Base-by-base conservation (phyloP, 805 yeast species). In the Schwanniomyces occidentalis region DNA sequence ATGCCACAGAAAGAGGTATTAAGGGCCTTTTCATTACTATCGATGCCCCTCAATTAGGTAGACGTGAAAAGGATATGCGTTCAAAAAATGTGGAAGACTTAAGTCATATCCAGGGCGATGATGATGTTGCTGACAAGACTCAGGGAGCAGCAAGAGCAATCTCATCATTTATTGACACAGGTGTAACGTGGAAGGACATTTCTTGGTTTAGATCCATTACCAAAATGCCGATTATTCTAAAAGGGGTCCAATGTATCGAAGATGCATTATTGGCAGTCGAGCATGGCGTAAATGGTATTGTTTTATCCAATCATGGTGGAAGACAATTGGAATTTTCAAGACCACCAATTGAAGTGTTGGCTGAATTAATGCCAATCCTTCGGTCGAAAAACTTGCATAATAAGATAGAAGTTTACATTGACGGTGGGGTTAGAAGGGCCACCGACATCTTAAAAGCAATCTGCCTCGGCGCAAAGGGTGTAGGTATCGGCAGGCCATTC, bases 31-130 rank as follows among this genome's bases (percentile, higher is more conserved):
- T 88, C 53, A 78, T 89, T 45, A 89, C 97, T 0, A 95, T 87
- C 6, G 96, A 89, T 67, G 95, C 96, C 0, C 96, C 96, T 5
- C 83, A 85, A 42, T 69, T 89, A 27, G 97, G 97, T 9, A 78
- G 93, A 44, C 78, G 97, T 48, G 97, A 90, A 59, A 89, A 87
- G 59, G 96, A 88, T 52, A 76, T 78, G 78, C 75, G 87, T 42
- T 61, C 78, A 37, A 83, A 84, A 54, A 75, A 75, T 42, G 59
- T 65, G 13, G 75, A 65, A 24, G 71, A 67, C 24, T 45, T 57
- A 9, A 59, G 74, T 9, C 71, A 69, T 55, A 75, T 71, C 32
- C 72, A 73, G 49, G 71, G 72, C 10, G 73, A 67, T 4, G 69
- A 71, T 2, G 78, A 76, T 33, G 68, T 63, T 16, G 72, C 78